Evolutionary conservation across 768 basidiomycete species (phyloP).

Genomic region (Hygrophoropsis aurantiaca): DNA sequence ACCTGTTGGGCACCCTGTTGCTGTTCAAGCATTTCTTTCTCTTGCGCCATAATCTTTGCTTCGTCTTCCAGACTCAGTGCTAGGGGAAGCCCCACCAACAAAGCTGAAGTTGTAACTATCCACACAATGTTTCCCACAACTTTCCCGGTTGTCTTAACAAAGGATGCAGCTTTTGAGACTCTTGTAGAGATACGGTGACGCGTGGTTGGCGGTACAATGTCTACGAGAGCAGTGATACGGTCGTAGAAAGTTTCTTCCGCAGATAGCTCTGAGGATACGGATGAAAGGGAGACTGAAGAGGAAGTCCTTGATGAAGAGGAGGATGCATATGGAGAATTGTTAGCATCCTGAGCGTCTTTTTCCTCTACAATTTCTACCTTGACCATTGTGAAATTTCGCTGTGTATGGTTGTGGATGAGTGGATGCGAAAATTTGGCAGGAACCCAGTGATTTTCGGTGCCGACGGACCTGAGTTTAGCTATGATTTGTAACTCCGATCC

Average conservation of each 20-base stretch:
- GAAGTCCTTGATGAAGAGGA: conserved; percentile 72
- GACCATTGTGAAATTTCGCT: conserved; percentile 61
- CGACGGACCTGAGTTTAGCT: conserved; percentile 12
- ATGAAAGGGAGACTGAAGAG: conserved; percentile 72
- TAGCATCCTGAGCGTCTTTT: conserved; percentile 58
- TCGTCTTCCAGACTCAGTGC: conserved; percentile 95
- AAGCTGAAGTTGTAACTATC: conserved; percentile 91
- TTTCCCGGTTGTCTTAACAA: conserved; percentile 67
- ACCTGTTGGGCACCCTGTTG: conserved; percentile 93
- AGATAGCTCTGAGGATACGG: conserved; percentile 69
- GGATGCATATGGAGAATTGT: conserved; percentile 70
- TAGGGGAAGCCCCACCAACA: conserved; percentile 91
- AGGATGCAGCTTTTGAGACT: conserved; percentile 57
- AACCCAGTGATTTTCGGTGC: conserved; percentile 19
- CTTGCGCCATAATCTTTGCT: conserved; percentile 90
- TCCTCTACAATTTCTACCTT: conserved; percentile 89
- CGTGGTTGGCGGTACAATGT: conserved; percentile 93
- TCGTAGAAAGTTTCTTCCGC: conserved; percentile 84
- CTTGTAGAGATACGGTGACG: conserved; percentile 71
- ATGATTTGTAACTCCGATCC: conserved; percentile 26
- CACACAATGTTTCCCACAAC: conserved; percentile 87
- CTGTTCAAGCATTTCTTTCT: conserved; percentile 91
- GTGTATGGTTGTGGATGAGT: conserved; percentile 19
- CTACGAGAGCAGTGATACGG: conserved; percentile 87
- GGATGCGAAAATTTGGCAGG: conserved; percentile 14